Percentiles rank a stretch among this genome's conserved stretches.
Conservation (phyloP, 805 yeast genomes). For the Jamesozyma hellenica region DNA sequence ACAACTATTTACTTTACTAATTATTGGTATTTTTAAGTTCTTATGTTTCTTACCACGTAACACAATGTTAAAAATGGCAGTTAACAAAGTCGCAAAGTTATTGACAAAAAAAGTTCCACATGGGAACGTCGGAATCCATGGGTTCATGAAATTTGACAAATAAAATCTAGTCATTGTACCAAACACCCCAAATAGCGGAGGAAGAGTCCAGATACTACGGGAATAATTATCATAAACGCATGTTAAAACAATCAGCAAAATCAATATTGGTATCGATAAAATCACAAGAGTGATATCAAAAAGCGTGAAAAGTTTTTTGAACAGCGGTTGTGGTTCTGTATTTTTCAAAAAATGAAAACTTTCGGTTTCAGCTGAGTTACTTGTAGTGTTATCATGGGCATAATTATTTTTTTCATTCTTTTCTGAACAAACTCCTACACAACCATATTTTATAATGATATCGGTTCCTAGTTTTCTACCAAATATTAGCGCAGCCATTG, state of each 20-base stretch:
- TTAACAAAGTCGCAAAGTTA: conserved; percentile 28
- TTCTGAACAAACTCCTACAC: neutral
- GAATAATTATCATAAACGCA: conserved; percentile 33
- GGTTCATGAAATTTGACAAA: conserved; percentile 42
- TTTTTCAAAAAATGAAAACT: too few species aligned
- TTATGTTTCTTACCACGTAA: conserved; percentile 34
- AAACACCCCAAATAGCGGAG: conserved; percentile 58
- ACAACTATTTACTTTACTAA: conserved; percentile 32
- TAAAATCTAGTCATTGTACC: conserved; percentile 55
- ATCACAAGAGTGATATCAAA: conserved; percentile 2
- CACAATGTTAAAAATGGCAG: conserved; percentile 17
- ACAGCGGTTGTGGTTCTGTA: conserved; percentile 1
- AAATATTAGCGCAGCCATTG: conserved; percentile 45
- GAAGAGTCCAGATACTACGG: conserved; percentile 59
- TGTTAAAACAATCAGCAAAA: conserved; percentile 20
- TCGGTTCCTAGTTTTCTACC: conserved; percentile 43
- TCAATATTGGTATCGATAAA: conserved; percentile 17
- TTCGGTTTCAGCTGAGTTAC: neutral
- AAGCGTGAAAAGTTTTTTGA: conserved; percentile 1
- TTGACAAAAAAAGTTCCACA: conserved; percentile 44
- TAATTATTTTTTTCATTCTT: neutral
- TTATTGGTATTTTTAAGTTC: conserved; percentile 20
- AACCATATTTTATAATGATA: conserved; percentile 6
- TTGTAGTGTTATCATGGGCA: neutral
- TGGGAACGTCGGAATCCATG: conserved; percentile 38